These are phyloP conservation scores for Miscanthus lutarioriparius DNA, from an alignment of 176 grass and related monocot species.

Conservation along the genomic window DNA sequence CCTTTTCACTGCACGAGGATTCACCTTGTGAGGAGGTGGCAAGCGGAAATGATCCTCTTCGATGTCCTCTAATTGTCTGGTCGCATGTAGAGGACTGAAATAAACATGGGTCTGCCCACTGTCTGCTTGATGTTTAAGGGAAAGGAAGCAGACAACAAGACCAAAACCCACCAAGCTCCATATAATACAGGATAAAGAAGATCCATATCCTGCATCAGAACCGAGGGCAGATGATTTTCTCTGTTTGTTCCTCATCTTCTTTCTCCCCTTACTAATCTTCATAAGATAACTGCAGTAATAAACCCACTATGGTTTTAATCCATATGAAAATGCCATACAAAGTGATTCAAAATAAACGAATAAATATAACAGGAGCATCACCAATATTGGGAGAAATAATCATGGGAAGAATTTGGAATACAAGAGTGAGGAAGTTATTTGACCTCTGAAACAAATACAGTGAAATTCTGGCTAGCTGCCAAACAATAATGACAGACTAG, in stretches of 20 bases:
- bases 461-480: neutral
- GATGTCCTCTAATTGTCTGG: constrained; percentile 63
- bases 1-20: constrained; percentile 72
- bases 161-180: constrained; percentile 61
- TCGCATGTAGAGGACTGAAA: constrained; percentile 27
- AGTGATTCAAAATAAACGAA: neutral
- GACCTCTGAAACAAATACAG: neutral
- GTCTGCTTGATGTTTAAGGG: constrained; percentile 35
- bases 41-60: constrained; percentile 69
- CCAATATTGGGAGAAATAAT: neutral
- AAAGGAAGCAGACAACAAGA: constrained; percentile 52
- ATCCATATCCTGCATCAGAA: constrained; percentile 71
- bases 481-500: neutral
- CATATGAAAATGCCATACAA: neutral
- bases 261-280: constrained; percentile 61
- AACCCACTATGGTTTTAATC: constrained; percentile 25
- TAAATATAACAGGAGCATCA: constrained; percentile 2
- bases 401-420: neutral
- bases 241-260: constrained; percentile 75
- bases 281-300: constrained; percentile 55
- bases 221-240: constrained; percentile 69
- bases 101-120: constrained; percentile 34
- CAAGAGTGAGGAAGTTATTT: neutral
- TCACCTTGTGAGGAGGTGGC: constrained; percentile 64
- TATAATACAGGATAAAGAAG: constrained; percentile 38